Base-by-base conservation (phyloP, 129 eudicot genomes). In the Helichrysum umbraculigerum region DNA sequence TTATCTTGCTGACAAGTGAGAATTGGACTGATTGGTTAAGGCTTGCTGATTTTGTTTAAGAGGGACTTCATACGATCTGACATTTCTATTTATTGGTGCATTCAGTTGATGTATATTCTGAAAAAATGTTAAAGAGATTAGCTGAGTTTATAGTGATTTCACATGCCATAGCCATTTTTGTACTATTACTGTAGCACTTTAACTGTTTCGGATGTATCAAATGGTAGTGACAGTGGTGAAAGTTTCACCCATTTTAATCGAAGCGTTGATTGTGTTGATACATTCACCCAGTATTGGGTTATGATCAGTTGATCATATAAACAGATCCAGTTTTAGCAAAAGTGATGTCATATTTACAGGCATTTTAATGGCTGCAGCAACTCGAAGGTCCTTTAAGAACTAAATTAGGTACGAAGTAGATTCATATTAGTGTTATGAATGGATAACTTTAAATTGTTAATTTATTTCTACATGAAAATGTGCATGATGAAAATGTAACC, bases 81-180 rank as follows among this genome's bases (percentile, higher is more conserved):
- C 63, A 25, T 34, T 21, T 16, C 69, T 71, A 42, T 69, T 41
- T 70, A 71, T 32, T 62, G 61, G 72, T 71, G 39, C 15, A 79
- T 64, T 71, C 30, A 30, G 76, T 20, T 61, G 60, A 60, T 61
- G 25, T 70, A 30, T 68, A 52, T 35, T 35, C 42, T 35, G 56
- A 58, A 6, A 4, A 44, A 44, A 3, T 12, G 17, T 12, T 4
- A 12, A 44, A 44, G 52, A 44, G 52, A 44, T 76, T 67, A 11
- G 68, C 6, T 67, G 67, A 34, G 52, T 34, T 47, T 34, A 25
- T 61, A 12, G 9, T 3, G 22, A 16, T 16, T 64, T 28, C 37
- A 25, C 30, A 14, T 11, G 6, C 12, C 17, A 62, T 14, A 11
- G 17, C 52, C 5, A 44, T 44, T 12, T 14, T 12, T 44, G 17